Percentiles rank a stretch among this genome's conserved stretches.
These are phyloP conservation scores for Fistulifera solaris DNA, from an alignment of 108 stramenopile genomes.

Conservation along the genomic window DNA sequence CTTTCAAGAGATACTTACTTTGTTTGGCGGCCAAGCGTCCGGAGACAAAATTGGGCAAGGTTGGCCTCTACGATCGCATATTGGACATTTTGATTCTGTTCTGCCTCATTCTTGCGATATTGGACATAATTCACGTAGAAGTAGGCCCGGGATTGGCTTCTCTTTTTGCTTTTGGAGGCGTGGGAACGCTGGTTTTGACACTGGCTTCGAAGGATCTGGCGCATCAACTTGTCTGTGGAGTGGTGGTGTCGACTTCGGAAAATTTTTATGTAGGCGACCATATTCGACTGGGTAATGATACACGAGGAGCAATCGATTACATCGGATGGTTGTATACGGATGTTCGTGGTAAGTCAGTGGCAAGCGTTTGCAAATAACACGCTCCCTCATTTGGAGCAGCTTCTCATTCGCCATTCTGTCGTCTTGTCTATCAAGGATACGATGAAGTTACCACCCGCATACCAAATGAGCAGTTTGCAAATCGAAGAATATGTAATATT, in stretches of 20 bases:
- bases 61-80: background rate
- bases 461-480: slow-evolving; percentile 48
- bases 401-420: no score
- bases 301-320: slow-evolving; percentile 27
- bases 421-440: background rate
- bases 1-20: background rate
- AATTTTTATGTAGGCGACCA: slow-evolving; percentile 43
- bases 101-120: background rate
- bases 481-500: slow-evolving; percentile 42
- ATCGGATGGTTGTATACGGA: slow-evolving; percentile 42
- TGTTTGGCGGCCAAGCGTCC: background rate
- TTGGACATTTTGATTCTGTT: background rate
- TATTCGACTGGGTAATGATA: slow-evolving; percentile 51
- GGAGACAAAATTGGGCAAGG: background rate
- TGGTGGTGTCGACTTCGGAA: slow-evolving; percentile 44
- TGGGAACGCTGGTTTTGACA: slow-evolving; percentile 15
- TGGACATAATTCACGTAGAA: slow-evolving; percentile 32
- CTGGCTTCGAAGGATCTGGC: slow-evolving; percentile 11
- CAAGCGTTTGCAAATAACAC: no score
- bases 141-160: slow-evolving; percentile 28
- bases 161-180: slow-evolving; percentile 45
- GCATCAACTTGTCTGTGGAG: slow-evolving; percentile 34
- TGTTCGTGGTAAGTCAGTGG: slow-evolving; percentile 8
- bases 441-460: slow-evolving; percentile 33
- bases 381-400: no score